Evolutionary conservation across 2,329 filamentous ascomycete genomes (phyloP), one percentile per base, ranked within the genome.

Genomic region (Ophiostoma pallidulum): DNA sequence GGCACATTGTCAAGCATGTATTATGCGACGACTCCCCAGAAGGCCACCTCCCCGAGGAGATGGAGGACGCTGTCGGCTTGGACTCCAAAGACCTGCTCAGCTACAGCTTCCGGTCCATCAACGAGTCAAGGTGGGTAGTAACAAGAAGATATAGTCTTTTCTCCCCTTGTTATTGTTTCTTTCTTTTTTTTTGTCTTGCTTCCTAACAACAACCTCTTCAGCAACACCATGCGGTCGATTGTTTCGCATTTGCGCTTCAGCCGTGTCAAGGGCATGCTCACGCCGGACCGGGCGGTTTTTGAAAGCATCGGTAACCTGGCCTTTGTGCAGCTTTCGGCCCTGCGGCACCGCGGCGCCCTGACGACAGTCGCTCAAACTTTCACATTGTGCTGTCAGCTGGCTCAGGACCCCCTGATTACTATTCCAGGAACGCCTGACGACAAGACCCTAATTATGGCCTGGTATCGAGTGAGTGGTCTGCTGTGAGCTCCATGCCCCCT

Each of bases 21-120:
- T 74, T 98, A 1, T 98, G 92, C 59, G 84, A 94, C 53, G 92
- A 96, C 64, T 94, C 92, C 1, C 92, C 94, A 0, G 92, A 98
- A 65, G 91, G 91, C 0, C 82, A 92, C 62, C 69, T 87, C 4
- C 84, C 82, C 0, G 80, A 90, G 44, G 86, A 91, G 22, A 63
- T 87, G n/a, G 78, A 85, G 45, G 82, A 84, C 29, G 68, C 78
- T 14, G 75, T 83, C 4, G 84, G 82, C 1, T 72, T 88, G 2
- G 82, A 85, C 44, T 89, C 88, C 0, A 97, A 96, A 60, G 88
- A 94, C 57, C 75, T 94, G 16, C 66, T 98, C 40, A 97, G 91
- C 54, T 98, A 92, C 63, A 95, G 89, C 53, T 98, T 95, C 75
- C 80, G 92, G 57, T 87, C 89, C 6, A 73, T 96, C n/a, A 91